Percentiles rank a stretch among this genome's conserved stretches.
Evolutionary conservation across 352 stramenopile genomes (phyloP).

Genomic region (Globisporangium carolinianum): DNA sequence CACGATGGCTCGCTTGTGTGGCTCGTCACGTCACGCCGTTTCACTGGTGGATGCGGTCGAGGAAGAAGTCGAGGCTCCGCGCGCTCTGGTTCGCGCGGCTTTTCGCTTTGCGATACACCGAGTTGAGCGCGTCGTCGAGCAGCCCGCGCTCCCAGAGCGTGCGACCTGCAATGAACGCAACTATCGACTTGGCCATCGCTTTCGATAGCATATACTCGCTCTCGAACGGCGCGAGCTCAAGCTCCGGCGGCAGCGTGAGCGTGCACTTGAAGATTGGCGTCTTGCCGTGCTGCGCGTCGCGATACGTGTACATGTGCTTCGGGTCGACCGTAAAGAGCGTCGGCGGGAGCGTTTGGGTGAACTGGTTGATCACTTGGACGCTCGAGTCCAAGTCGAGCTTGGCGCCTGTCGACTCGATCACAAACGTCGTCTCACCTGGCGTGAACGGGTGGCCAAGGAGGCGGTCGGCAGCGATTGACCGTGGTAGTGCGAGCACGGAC

Average conservation of each 20-base stretch:
- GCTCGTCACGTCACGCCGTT: no score
- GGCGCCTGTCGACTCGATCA: constrained; percentile 49
- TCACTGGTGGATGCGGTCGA: constrained; percentile 31
- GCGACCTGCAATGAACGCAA: constrained; percentile 52
- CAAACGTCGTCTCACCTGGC: constrained; percentile 23
- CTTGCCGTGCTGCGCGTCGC: constrained; percentile 20
- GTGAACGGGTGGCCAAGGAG: constrained; percentile 23
- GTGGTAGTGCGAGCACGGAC: constrained; percentile 49
- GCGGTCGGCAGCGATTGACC: constrained; percentile 30
- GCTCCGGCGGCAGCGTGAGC: constrained; percentile 42
- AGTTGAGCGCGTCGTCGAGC: constrained; percentile 66
- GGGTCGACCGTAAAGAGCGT: constrained; percentile 43
- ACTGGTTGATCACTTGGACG: constrained; percentile 67
- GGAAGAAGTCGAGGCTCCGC: constrained; percentile 49
- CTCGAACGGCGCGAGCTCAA: constrained; percentile 39
- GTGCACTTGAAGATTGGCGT: constrained; percentile 40
- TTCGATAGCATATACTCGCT: constrained; percentile 51
- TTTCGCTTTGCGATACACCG: constrained; percentile 65
- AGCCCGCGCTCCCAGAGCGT: constrained; percentile 38
- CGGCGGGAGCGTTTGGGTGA: constrained; percentile 62
- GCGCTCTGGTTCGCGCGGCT: constrained; percentile 24
- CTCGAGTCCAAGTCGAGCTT: constrained; percentile 71
- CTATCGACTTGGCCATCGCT: constrained; percentile 42
- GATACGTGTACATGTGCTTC: constrained; percentile 52
- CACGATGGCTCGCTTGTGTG: not conserved